phyloP scores from a whole-genome alignment of 2,329 filamentous ascomycete species.

The Annulohypoxylon truncatum region DNA sequence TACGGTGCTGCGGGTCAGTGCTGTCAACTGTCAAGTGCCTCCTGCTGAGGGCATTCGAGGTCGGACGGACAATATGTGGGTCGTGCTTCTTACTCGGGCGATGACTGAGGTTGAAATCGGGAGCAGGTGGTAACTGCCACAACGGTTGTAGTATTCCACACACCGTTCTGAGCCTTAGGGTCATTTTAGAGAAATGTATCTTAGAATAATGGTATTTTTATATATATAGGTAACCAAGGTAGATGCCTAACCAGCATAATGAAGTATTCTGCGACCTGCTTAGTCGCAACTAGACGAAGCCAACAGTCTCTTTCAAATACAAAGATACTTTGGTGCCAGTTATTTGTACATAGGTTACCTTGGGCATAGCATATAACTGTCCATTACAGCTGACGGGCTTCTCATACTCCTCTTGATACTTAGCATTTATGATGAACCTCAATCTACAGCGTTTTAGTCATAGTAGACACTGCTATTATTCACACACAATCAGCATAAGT shows the following conservation, averaged over 20 bases:
- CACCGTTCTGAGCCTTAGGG: background rate
- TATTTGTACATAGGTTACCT: no score
- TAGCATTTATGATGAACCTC: no score
- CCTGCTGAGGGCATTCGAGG: background rate
- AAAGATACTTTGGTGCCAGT: background rate
- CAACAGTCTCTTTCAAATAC: background rate
- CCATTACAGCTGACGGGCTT: no score
- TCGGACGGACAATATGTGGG: background rate
- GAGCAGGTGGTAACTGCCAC: no score
- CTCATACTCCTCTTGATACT: no score
- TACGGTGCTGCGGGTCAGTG: background rate
- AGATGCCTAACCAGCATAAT: background rate
- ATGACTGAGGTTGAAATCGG: background rate
- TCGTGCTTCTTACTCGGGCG: background rate
- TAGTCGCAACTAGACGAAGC: background rate
- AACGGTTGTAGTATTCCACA: background rate
- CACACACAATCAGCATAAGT: no score
- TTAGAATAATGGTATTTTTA: background rate
- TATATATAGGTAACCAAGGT: background rate
- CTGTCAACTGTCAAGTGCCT: background rate
- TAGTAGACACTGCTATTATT: no score
- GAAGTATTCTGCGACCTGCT: background rate
- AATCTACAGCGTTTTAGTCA: no score
- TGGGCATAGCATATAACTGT: no score
- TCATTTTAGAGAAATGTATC: background rate